phyloP scores from a whole-genome alignment of 2,329 filamentous ascomycete genomes.

The Paecilomyces sp. region DNA sequence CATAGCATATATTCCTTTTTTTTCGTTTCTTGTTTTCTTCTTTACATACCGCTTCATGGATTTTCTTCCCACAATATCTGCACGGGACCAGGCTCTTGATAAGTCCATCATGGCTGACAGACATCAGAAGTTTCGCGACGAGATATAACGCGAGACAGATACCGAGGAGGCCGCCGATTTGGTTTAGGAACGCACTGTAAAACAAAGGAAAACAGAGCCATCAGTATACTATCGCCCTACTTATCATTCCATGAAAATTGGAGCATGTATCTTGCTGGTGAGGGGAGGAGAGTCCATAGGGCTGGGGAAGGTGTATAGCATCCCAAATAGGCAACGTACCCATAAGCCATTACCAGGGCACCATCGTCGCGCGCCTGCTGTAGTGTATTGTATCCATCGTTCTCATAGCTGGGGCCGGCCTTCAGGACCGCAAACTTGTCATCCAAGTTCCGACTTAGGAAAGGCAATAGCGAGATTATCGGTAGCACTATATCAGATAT shows the following conservation, averaged over 20 bases:
- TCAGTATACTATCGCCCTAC: background rate
- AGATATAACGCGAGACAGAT: slow-evolving; percentile 4
- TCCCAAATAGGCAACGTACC: slow-evolving; percentile 36
- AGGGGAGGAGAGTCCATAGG: too few relatives aligned
- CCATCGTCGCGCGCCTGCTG: slow-evolving; percentile 63
- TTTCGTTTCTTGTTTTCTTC: too few relatives aligned
- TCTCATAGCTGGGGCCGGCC: slow-evolving; percentile 48
- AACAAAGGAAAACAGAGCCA: background rate
- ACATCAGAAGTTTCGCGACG: slow-evolving; percentile 4
- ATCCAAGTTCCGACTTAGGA: slow-evolving; percentile 63
- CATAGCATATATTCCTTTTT: background rate
- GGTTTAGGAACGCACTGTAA: slow-evolving; percentile 4
- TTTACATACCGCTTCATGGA: slow-evolving; percentile 1
- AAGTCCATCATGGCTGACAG: slow-evolving; percentile 5
- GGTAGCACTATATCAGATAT: slow-evolving; percentile 65
- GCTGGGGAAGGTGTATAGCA: background rate
- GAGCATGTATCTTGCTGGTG: too few relatives aligned
- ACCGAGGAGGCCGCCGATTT: slow-evolving; percentile 3
- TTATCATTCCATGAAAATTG: background rate
- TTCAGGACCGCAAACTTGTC: slow-evolving; percentile 65
- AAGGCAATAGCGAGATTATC: slow-evolving; percentile 60
- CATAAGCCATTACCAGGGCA: slow-evolving; percentile 65
- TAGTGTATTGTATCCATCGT: slow-evolving; percentile 61
- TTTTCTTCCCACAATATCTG: slow-evolving; percentile 6
- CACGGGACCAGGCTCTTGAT: slow-evolving; percentile 7